Percentiles rank a stretch among this genome's conserved stretches.
phyloP scores from a whole-genome alignment of 2,329 filamentous ascomycete species.

The Ceratocystis papillata region DNA sequence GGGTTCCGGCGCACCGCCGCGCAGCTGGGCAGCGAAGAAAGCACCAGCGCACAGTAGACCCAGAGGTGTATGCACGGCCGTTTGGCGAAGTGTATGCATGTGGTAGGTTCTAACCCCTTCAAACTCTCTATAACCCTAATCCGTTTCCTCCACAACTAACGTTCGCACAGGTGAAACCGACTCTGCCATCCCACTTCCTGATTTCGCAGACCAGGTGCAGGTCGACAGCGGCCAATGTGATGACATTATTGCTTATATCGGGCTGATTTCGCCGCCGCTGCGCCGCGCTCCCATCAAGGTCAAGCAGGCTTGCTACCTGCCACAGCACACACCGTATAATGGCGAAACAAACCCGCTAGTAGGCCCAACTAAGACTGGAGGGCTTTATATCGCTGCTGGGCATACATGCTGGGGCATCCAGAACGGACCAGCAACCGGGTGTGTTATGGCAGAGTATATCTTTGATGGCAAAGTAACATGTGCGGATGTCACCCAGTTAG shows the following conservation, averaged over 20 bases:
- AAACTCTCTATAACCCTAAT: background rate
- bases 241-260: conserved; percentile 72
- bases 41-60: conserved; percentile 57
- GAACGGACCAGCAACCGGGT: conserved; percentile 81
- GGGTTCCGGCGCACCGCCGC: conserved; percentile 42
- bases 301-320: conserved; percentile 87
- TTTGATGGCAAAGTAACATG: conserved; percentile 61
- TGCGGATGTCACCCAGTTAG: conserved; percentile 53
- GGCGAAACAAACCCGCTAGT: conserved; percentile 59
- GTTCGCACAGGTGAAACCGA: conserved; percentile 58
- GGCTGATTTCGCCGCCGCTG: conserved; percentile 54
- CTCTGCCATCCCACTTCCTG: conserved; percentile 59
- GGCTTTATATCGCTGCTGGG: conserved; percentile 71
- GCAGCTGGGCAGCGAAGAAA: conserved; percentile 40
- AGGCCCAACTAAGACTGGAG: conserved; percentile 60
- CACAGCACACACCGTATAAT: conserved; percentile 57
- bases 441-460: conserved; percentile 66
- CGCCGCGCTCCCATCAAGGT: conserved; percentile 57
- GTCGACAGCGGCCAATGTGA: conserved; percentile 68
- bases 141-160: background rate
- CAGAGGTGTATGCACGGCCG: conserved; percentile 87
- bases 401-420: conserved; percentile 99
- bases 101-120: conserved; percentile 39
- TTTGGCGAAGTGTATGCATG: conserved; percentile 88
- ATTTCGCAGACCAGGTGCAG: conserved; percentile 62